Conservation (phyloP, 208 protist genomes). For the Vickermania spadyakhi region DNA sequence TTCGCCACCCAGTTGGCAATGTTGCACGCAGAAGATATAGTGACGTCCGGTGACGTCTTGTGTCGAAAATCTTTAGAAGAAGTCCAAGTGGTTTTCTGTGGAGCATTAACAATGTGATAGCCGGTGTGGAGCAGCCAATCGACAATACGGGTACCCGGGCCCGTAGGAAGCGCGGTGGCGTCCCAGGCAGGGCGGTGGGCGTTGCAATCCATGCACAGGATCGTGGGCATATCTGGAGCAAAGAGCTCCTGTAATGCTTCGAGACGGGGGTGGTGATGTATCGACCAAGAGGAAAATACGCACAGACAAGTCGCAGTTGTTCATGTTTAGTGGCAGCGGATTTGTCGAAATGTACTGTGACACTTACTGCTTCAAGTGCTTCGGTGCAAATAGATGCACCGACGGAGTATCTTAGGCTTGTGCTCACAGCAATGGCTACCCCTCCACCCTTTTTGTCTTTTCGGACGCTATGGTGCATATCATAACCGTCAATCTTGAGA, state of each 20-base stretch:
- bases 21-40: background rate
- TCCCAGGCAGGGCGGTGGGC: slow-evolving; percentile 1
- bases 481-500: too few species aligned
- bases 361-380: slow-evolving; percentile 1
- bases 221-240: slow-evolving; percentile 1
- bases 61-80: background rate
- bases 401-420: background rate
- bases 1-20: background rate
- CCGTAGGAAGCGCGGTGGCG: background rate
- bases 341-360: background rate
- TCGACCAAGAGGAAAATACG: background rate
- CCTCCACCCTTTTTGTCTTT: too few species aligned
- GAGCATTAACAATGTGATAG: background rate
- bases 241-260: background rate
- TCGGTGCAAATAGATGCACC: background rate
- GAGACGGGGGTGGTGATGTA: background rate
- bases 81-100: background rate
- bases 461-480: too few species aligned
- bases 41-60: background rate
- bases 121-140: background rate
- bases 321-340: background rate
- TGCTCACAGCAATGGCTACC: background rate
- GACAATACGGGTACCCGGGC: background rate
- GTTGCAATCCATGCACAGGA: slow-evolving; percentile 4
- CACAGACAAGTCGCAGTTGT: background rate